A percentile compares a stretch with the other conserved stretches of the same genome.
These are phyloP conservation scores for Fusarium camptoceras DNA, from an alignment of 2,329 filamentous ascomycete species.

Conservation along the genomic window DNA sequence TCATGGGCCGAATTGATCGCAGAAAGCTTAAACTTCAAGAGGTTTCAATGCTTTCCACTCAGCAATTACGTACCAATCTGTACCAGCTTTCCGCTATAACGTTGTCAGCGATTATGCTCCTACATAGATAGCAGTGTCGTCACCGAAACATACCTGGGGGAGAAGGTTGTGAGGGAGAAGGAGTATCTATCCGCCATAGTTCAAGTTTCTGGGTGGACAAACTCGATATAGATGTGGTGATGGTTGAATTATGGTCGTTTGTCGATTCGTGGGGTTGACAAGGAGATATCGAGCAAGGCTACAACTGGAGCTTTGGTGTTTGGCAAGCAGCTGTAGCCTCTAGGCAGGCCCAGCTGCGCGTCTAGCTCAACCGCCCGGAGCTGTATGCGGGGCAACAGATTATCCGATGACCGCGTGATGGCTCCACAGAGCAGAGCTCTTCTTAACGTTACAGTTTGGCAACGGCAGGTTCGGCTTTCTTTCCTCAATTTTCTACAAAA, in stretches of 20 bases:
- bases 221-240: conserved; percentile 17
- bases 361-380: conserved; percentile 48
- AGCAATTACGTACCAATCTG: conserved; percentile 77
- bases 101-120: conserved; percentile 58
- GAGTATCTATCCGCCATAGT: conserved; percentile 98
- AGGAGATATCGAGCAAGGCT: conserved; percentile 47
- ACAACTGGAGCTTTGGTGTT: conserved; percentile 52
- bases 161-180: conserved; percentile 99
- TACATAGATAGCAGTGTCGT: conserved; percentile 41
- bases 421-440: conserved; percentile 25
- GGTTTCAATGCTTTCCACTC: conserved; percentile 1
- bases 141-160: conserved; percentile 82
- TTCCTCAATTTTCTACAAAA: conserved; percentile 40
- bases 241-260: conserved; percentile 23
- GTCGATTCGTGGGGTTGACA: conserved; percentile 42
- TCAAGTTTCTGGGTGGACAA: conserved; percentile 35
- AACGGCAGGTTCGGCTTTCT: conserved; percentile 46
- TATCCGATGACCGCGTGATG: conserved; percentile 41
- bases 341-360: conserved; percentile 56
- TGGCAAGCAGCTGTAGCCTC: conserved; percentile 47
- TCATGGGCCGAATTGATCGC: background rate
- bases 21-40: background rate
- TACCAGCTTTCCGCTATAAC: conserved; percentile 90
- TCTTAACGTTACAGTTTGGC: conserved; percentile 35
- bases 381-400: conserved; percentile 45